These are phyloP conservation scores for Zostera marina DNA, from an alignment of 116 monocot species.

Conservation along the genomic window DNA sequence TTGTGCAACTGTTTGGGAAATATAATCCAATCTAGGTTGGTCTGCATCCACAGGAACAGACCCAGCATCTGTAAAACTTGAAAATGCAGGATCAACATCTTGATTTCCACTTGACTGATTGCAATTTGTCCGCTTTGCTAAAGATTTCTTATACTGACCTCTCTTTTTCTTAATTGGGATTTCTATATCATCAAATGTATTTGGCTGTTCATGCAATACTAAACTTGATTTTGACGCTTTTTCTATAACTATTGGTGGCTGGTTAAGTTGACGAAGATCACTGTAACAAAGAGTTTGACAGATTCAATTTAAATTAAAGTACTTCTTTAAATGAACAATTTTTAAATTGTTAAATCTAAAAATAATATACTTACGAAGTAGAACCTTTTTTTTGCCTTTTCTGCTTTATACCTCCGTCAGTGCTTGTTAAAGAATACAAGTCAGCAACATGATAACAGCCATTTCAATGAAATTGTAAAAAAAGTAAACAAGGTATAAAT, in stretches of 20 bases:
- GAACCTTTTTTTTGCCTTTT: neutral
- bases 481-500: too few relatives aligned
- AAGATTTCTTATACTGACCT: neutral
- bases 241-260: neutral
- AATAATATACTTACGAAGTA: conserved; percentile 2
- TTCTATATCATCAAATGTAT: neutral
- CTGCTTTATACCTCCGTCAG: neutral
- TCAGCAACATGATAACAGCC: too few relatives aligned
- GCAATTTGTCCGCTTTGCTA: neutral
- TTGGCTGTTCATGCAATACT: neutral
- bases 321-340: neutral
- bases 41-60: neutral
- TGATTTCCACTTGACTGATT: neutral
- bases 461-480: too few relatives aligned
- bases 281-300: neutral
- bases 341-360: neutral
- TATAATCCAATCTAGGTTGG: neutral
- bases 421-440: neutral
- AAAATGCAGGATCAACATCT: conserved; percentile 1
- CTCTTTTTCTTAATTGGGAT: neutral
- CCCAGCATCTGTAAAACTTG: neutral
- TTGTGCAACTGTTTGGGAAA: neutral
- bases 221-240: neutral
- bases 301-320: neutral
- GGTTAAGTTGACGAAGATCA: neutral